phyloP scores from a whole-genome alignment of 2,329 filamentous ascomycete genomes.

The Aspergillus pseudoterreus region DNA sequence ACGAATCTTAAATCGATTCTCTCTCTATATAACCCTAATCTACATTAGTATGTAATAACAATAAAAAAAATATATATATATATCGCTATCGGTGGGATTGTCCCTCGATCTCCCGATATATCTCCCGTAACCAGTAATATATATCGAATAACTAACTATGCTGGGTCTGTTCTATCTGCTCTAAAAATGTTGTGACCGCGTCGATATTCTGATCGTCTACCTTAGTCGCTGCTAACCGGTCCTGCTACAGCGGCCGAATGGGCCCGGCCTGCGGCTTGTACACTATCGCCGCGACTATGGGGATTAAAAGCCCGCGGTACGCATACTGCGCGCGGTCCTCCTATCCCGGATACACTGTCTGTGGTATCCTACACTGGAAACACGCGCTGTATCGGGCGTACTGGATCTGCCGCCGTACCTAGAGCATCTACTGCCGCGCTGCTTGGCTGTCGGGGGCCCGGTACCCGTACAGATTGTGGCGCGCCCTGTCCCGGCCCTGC shows the following conservation, averaged over 20 bases:
- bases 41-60: too few species aligned
- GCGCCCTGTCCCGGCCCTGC: background rate
- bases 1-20: too few species aligned
- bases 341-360: background rate
- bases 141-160: slow-evolving; percentile 1
- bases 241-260: background rate
- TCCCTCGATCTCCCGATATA: too few species aligned
- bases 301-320: background rate
- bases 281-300: background rate
- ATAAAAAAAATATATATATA: too few species aligned
- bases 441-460: background rate
- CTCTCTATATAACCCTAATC: too few species aligned
- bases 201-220: background rate
- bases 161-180: background rate
- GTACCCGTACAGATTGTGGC: background rate
- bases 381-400: background rate
- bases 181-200: background rate
- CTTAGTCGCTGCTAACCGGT: background rate
- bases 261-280: background rate
- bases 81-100: too few species aligned
- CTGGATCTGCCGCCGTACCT: background rate
- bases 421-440: background rate
- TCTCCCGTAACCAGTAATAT: background rate
- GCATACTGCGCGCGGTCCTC: background rate
- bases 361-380: background rate